phyloP scores from a whole-genome alignment of 345 rosid species.

The Jatropha curcas region DNA sequence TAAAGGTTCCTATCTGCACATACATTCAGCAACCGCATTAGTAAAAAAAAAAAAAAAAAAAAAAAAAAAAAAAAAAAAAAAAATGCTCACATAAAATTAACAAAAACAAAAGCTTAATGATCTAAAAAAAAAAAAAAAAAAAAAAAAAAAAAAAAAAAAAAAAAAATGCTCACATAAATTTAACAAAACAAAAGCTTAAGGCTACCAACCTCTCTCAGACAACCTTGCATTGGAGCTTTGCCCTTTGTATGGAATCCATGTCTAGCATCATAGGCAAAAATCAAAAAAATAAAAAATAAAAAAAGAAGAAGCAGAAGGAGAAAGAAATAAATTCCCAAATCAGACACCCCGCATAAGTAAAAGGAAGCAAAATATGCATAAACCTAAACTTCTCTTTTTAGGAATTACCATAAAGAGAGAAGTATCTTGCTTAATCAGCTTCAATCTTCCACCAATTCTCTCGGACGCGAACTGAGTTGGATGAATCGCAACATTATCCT shows the following conservation, averaged over 20 bases:
- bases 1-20: slow-evolving; percentile 78
- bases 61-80: no score
- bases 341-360: not conserved
- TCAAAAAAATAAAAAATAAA: not conserved
- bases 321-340: no score
- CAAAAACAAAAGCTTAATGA: no score
- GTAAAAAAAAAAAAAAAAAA: no score
- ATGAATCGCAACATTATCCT: slow-evolving; percentile 88
- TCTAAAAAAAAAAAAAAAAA: no score
- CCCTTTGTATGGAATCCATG: slow-evolving; percentile 93
- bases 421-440: slow-evolving; percentile 75
- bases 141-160: no score
- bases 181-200: not conserved
- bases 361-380: not conserved
- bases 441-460: slow-evolving; percentile 89
- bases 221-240: slow-evolving; percentile 62
- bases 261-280: slow-evolving; percentile 39
- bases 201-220: slow-evolving; percentile 72
- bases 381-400: not conserved
- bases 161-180: not conserved
- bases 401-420: slow-evolving; percentile 59
- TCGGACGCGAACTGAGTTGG: slow-evolving; percentile 87
- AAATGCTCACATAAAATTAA: no score
- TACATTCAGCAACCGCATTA: slow-evolving; percentile 8
- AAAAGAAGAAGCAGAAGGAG: not conserved